A percentile compares a stretch with the other conserved stretches of the same genome.
phyloP scores from a whole-genome alignment of 257 asterid genomes.

The Paraleonurus japonicus region DNA sequence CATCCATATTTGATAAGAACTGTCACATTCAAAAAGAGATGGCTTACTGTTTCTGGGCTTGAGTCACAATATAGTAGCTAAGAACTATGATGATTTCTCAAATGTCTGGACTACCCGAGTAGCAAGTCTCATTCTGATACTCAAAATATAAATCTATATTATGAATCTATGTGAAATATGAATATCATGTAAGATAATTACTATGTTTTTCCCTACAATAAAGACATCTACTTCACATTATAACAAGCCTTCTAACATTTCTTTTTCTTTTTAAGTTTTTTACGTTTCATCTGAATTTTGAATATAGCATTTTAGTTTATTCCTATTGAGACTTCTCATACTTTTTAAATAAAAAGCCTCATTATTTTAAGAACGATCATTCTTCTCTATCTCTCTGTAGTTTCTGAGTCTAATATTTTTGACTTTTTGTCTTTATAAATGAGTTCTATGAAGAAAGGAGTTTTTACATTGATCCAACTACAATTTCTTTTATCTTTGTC shows the following conservation, averaged over 20 bases:
- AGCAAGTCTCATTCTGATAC: background rate
- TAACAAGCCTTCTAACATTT: background rate
- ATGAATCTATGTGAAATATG: background rate
- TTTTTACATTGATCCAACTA: background rate
- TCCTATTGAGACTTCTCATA: background rate
- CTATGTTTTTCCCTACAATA: background rate
- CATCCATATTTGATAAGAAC: no score
- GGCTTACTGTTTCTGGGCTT: no score
- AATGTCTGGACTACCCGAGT: background rate
- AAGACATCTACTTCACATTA: background rate
- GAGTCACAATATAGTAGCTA: background rate
- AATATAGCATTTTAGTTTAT: background rate
- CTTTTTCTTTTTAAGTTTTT: background rate
- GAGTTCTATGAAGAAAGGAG: background rate
- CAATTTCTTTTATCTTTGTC: background rate
- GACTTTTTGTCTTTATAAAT: background rate
- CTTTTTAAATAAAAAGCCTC: background rate
- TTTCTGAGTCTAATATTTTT: background rate
- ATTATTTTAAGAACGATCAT: background rate
- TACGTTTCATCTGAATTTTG: background rate
- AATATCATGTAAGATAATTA: background rate
- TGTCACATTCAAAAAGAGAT: no score
- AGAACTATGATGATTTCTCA: background rate
- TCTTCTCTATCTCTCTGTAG: slow-evolving; percentile 2
- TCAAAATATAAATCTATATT: background rate